phyloP scores from a whole-genome alignment of 2,329 filamentous ascomycete species.

The Exophiala phaeomuriformis region DNA sequence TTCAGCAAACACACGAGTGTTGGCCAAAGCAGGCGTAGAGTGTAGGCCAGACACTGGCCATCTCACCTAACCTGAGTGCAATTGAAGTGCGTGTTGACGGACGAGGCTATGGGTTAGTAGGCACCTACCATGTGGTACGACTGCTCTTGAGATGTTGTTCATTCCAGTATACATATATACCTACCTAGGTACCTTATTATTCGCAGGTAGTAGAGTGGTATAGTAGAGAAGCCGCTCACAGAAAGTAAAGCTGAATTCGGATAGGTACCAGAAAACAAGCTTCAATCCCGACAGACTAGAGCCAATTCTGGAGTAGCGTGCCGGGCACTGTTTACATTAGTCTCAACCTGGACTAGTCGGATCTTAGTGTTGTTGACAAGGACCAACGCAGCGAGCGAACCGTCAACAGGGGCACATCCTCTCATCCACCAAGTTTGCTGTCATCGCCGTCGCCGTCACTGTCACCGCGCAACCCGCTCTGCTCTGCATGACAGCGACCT shows the following conservation, averaged over 20 bases:
- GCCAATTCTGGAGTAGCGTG: not conserved
- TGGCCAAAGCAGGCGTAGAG: too few species aligned
- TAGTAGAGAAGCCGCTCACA: too few species aligned
- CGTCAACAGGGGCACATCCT: not conserved
- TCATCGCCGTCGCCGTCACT: not conserved
- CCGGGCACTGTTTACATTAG: slow-evolving; percentile 11
- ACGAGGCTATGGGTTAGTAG: too few species aligned
- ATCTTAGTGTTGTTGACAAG: not conserved
- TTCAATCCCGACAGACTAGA: not conserved
- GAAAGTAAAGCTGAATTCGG: too few species aligned
- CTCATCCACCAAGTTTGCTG: not conserved
- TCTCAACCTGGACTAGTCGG: too few species aligned
- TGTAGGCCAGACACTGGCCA: too few species aligned
- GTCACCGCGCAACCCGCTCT: slow-evolving; percentile 10
- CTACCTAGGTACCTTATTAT: too few species aligned
- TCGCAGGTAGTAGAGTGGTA: too few species aligned
- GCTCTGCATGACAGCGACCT: not conserved
- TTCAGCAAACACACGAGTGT: too few species aligned
- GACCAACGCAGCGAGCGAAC: not conserved
- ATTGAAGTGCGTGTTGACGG: too few species aligned
- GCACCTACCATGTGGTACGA: too few species aligned
- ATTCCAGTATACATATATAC: not conserved
- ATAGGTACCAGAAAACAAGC: not conserved
- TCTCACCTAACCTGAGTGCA: too few species aligned
- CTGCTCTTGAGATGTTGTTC: not conserved